Percentiles rank a stretch among this genome's conserved stretches.
These are phyloP conservation scores for Diaporthe vaccinii DNA, from an alignment of 2,329 filamentous ascomycete species.

Conservation along the genomic window DNA sequence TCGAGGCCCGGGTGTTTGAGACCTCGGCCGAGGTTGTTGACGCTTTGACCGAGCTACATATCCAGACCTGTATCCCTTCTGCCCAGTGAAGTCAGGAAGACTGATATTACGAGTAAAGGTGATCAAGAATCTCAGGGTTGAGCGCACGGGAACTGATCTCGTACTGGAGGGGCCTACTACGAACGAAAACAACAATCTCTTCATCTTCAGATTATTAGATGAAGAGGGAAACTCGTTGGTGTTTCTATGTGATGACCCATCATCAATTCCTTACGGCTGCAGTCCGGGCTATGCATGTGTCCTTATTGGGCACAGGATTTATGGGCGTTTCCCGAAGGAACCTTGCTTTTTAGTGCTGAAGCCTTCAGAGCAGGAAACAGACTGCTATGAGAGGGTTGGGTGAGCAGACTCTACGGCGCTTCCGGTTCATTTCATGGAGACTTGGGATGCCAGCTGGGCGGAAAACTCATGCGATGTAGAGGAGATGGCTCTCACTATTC, in stretches of 20 bases:
- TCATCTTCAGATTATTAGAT: conserved; percentile 2
- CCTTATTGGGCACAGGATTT: conserved; percentile 20
- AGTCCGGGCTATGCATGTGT: conserved; percentile 9
- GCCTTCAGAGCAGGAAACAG: background rate
- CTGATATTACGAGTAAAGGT: background rate
- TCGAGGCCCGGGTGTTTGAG: background rate
- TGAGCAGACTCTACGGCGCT: conserved; percentile 10
- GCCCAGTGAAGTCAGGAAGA: conserved; percentile 12
- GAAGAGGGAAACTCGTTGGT: background rate
- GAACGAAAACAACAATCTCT: background rate
- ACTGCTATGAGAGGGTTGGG: conserved; percentile 19
- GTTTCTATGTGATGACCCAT: conserved; percentile 22
- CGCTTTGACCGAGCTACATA: conserved; percentile 1
- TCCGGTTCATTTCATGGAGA: background rate
- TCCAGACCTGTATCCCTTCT: background rate
- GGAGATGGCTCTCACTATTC: conserved; percentile 3
- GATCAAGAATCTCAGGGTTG: conserved; percentile 4
- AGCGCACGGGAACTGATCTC: conserved; percentile 19
- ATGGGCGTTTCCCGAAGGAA: background rate
- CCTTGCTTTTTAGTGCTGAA: conserved; percentile 30
- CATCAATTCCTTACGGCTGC: background rate
- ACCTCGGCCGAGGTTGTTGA: conserved; percentile 3
- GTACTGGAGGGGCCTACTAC: background rate
- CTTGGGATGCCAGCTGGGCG: conserved; percentile 10
- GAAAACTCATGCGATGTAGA: background rate